Conservation (phyloP, 1,284 basidiomycete genomes). For the Marasmius tenuissimus region DNA sequence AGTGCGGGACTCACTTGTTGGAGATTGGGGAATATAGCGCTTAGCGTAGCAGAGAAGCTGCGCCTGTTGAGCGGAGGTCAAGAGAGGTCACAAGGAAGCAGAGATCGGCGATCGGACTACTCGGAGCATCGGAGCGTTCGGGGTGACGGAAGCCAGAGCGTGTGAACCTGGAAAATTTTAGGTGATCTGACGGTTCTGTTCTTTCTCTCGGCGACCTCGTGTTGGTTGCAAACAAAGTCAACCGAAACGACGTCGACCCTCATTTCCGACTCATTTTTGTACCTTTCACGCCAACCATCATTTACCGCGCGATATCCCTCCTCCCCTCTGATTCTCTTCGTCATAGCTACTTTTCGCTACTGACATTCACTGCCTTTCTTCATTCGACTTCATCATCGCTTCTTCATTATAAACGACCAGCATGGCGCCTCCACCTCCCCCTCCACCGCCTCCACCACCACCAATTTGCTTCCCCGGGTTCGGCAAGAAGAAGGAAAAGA, state of each 20-base stretch:
- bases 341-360: background rate
- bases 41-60: background rate
- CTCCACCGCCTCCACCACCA: constrained; percentile 51
- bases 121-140: background rate
- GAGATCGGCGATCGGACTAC: background rate
- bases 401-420: background rate
- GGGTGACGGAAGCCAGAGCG: background rate
- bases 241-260: background rate
- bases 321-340: background rate
- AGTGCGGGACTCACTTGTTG: too few species aligned
- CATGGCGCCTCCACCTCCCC: constrained; percentile 24
- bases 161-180: background rate
- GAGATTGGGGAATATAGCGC: background rate
- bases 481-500: constrained; percentile 40
- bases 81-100: background rate
- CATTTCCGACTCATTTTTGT: background rate
- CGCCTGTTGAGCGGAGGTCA: background rate
- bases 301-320: background rate
- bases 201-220: background rate
- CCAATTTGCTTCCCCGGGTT: constrained; percentile 58
- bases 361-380: background rate
- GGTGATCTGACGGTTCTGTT: background rate
- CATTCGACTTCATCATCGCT: background rate
- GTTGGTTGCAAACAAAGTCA: background rate
- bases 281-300: background rate